Evolutionary conservation across 305 asterid species (phyloP).

Genomic region (Fraxinus xanthoxyloides): DNA sequence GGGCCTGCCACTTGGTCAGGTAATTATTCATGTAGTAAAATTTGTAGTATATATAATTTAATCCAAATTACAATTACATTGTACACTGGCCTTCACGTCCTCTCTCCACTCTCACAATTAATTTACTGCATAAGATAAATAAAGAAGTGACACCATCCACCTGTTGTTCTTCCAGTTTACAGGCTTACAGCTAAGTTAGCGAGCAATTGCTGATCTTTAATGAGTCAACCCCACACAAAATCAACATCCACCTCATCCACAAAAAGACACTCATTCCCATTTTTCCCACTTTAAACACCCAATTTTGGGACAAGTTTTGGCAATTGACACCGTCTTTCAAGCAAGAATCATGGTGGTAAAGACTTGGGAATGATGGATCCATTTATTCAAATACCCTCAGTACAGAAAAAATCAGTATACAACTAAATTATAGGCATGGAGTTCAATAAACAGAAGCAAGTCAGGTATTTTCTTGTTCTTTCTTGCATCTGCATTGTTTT

Average conservation of each 20-base stretch:
- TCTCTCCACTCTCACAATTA: not conserved
- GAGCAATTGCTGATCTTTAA: not conserved
- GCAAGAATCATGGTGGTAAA: not conserved
- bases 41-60: too few relatives aligned
- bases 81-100: slow-evolving; percentile 41
- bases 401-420: not conserved
- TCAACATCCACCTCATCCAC: slow-evolving; percentile 7
- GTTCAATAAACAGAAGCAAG: slow-evolving; percentile 50
- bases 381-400: not conserved
- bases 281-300: slow-evolving; percentile 8
- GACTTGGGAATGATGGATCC: slow-evolving; percentile 3
- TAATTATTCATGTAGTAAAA: too few relatives aligned
- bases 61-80: too few relatives aligned
- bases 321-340: slow-evolving; percentile 5
- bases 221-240: too few relatives aligned
- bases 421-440: slow-evolving; percentile 32
- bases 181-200: slow-evolving; percentile 16
- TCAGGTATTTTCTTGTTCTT: slow-evolving; percentile 40
- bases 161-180: slow-evolving; percentile 20
- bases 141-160: slow-evolving; percentile 16
- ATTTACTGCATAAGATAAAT: slow-evolving; percentile 23
- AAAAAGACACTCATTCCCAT: slow-evolving; percentile 9
- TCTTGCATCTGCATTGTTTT: not conserved
- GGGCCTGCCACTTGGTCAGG: too few relatives aligned
- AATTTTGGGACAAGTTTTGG: too few relatives aligned